phyloP scores from a whole-genome alignment of 345 rosid species.

The Boechera stricta region DNA sequence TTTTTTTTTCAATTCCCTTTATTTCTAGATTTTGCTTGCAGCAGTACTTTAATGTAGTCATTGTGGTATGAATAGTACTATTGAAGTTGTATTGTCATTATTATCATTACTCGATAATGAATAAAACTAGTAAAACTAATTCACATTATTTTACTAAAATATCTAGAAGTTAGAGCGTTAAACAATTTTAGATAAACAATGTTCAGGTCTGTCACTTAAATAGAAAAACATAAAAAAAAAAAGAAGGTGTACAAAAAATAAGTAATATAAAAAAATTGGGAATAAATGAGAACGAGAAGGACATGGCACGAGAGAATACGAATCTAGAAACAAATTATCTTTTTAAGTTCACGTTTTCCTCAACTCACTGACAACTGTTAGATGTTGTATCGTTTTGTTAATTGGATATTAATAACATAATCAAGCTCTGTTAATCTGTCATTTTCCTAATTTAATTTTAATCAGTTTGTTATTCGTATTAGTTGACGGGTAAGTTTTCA shows the following conservation, averaged over 20 bases:
- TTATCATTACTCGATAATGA: neutral
- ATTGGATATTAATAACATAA: slow-evolving; percentile 22
- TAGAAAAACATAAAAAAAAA: neutral
- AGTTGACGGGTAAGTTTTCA: slow-evolving; percentile 42
- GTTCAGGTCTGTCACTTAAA: neutral
- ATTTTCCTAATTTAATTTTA: slow-evolving; percentile 24
- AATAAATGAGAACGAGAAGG: slow-evolving; percentile 2
- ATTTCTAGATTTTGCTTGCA: slow-evolving; percentile 1
- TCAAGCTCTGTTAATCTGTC: slow-evolving; percentile 37
- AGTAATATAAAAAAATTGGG: neutral
- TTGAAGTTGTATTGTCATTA: slow-evolving; percentile 3
- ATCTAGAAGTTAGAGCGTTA: neutral
- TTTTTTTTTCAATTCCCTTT: neutral
- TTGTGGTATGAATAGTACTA: slow-evolving; percentile 3
- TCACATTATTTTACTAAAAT: neutral
- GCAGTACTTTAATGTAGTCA: neutral
- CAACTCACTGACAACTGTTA: slow-evolving; percentile 27
- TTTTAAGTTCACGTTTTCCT: slow-evolving; percentile 24
- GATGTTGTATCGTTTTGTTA: slow-evolving; percentile 25
- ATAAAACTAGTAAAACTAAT: neutral
- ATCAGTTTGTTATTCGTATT: slow-evolving; percentile 17
- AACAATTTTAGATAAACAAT: neutral
- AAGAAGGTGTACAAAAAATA: neutral
- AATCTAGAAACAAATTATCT: slow-evolving; percentile 15
- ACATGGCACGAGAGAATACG: neutral